Percentiles rank a stretch among this genome's conserved stretches.
Conservation (phyloP, 2,329 filamentous ascomycete genomes). For the Calonectria ilicicola region DNA sequence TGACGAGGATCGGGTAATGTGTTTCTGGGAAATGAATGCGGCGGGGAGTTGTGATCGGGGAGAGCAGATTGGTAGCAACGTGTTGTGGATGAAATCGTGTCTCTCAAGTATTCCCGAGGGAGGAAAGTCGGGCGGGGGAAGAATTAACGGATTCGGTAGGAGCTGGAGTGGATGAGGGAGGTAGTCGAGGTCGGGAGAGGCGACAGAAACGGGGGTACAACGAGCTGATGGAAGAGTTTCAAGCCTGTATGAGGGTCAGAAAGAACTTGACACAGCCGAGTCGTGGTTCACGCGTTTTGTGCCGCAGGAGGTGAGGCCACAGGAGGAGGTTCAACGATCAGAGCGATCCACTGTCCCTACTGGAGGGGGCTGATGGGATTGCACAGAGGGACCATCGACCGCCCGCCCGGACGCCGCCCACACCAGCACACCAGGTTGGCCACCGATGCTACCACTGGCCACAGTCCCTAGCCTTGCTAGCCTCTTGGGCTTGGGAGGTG, state of each 20-base stretch:
- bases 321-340: conserved; percentile 42
- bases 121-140: conserved; percentile 9
- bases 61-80: conserved; percentile 9
- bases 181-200: conserved; percentile 13
- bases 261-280: conserved; percentile 44
- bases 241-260: conserved; percentile 44
- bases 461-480: conserved; percentile 34
- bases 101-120: conserved; percentile 13
- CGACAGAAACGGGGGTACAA: conserved; percentile 26
- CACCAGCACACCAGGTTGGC: conserved; percentile 30
- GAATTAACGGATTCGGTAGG: conserved; percentile 7
- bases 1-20: conserved; percentile 16
- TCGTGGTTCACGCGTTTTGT: conserved; percentile 46
- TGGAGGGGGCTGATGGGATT: conserved; percentile 12
- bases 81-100: conserved; percentile 12
- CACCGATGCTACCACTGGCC: conserved; percentile 35
- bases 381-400: conserved; percentile 16
- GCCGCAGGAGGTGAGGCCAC: conserved; percentile 47
- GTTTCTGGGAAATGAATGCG: conserved; percentile 6
- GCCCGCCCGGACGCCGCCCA: conserved; percentile 29
- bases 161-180: conserved; percentile 5
- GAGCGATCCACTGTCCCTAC: conserved; percentile 38
- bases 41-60: not conserved
- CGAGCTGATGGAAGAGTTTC: conserved; percentile 34
- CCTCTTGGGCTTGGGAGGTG: conserved; percentile 9